phyloP scores from a whole-genome alignment of 2,329 filamentous ascomycete genomes.

The Lasiodiplodia hormozganensis region DNA sequence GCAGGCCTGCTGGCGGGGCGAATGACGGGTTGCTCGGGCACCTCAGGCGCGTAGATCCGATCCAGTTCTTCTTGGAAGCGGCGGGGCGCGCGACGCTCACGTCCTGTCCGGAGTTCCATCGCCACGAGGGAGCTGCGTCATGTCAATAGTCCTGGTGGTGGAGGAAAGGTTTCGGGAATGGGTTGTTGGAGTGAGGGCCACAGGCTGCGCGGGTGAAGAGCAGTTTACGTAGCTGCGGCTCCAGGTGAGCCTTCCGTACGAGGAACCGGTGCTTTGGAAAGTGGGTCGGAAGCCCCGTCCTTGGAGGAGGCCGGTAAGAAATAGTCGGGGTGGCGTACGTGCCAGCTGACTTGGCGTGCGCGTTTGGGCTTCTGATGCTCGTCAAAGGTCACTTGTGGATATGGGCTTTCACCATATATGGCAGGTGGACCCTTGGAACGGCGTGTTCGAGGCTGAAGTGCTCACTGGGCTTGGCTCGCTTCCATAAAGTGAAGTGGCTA shows the following conservation, averaged over 20 bases:
- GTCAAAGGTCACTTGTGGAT: neutral
- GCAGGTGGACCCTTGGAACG: neutral
- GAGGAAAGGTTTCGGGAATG: neutral
- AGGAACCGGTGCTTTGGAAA: neutral
- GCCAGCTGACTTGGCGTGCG: neutral
- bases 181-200: neutral
- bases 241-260: neutral
- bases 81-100: neutral
- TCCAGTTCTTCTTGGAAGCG: slow-evolving; percentile 5
- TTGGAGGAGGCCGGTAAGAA: neutral
- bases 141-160: neutral
- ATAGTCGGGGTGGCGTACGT: neutral
- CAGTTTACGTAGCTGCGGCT: neutral
- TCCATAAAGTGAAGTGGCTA: too few relatives aligned
- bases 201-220: neutral
- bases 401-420: neutral
- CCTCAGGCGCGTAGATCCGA: neutral
- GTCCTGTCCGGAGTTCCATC: neutral
- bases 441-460: too few relatives aligned
- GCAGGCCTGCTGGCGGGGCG: neutral
- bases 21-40: neutral
- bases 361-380: neutral
- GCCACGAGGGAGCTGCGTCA: neutral
- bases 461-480: too few relatives aligned
- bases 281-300: neutral